Percentiles rank a stretch among this genome's conserved stretches.
Evolutionary conservation across 2,329 filamentous ascomycete genomes (phyloP).

Genomic region (Onygenales sp.): DNA sequence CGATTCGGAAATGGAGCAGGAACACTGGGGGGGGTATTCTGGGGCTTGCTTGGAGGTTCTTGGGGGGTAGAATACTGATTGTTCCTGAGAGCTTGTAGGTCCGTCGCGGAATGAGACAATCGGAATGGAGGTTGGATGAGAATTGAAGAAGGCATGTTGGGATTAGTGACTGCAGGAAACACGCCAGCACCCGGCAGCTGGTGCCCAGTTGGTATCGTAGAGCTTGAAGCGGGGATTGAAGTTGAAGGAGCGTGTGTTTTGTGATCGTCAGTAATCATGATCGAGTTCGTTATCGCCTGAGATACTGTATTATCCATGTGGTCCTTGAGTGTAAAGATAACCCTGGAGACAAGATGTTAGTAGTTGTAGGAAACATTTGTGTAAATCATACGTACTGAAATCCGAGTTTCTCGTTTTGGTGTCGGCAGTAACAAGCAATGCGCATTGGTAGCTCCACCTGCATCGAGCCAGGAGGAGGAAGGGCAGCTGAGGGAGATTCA

Average conservation of each 20-base stretch:
- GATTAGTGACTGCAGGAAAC: conserved; percentile 28
- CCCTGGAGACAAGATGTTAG: conserved; percentile 33
- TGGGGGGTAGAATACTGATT: conserved; percentile 35
- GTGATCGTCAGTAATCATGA: conserved; percentile 97
- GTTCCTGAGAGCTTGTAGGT: conserved; percentile 52
- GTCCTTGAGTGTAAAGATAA: conserved; percentile 93
- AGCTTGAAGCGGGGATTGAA: conserved; percentile 21
- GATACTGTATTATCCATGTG: conserved; percentile 65
- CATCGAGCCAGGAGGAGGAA: conserved; percentile 49
- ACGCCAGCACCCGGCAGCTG: conserved; percentile 35
- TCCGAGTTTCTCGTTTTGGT: conserved; percentile 86
- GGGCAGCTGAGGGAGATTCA: conserved; percentile 20
- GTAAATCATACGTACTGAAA: conserved; percentile 49
- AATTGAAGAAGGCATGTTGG: conserved; percentile 22
- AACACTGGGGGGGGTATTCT: conserved; percentile 25
- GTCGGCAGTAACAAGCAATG: conserved; percentile 92
- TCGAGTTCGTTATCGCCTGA: conserved; percentile 75
- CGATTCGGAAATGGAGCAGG: conserved; percentile 46
- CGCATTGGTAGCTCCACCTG: conserved; percentile 85
- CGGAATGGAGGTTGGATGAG: conserved; percentile 38
- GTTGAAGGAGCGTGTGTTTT: conserved; percentile 60
- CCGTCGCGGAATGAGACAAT: conserved; percentile 52
- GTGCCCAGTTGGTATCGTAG: conserved; percentile 27
- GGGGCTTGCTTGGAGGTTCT: conserved; percentile 29
- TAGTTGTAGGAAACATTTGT: background rate